Base-by-base conservation (phyloP, 108 stramenopile genomes). In the Skeletonema marinoi region DNA sequence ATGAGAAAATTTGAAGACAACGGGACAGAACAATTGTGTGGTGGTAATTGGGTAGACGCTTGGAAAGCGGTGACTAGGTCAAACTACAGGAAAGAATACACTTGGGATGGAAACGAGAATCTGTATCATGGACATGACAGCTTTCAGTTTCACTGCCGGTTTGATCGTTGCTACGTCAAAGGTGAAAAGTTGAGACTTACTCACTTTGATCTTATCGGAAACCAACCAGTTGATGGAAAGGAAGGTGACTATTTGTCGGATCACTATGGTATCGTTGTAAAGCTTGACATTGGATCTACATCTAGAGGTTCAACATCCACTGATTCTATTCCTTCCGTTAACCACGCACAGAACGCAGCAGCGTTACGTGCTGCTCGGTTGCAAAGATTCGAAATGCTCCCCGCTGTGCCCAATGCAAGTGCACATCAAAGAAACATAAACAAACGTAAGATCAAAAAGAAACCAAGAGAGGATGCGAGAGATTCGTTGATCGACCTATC, bases 91-190 rank as follows among this genome's bases (percentile, higher is more conserved):
- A 54, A 32, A 12, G 51, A 30, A 50, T 74, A 65, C 30, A 74
- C 73, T 21, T 74, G 73, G 73, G 65, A 74, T 25, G 33, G 64
- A 30, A 42, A 46, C 6, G 64, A 51, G 32, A 74, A 74, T 65
- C 9, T 35, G 54, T 74, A 74, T 65, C 73, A 74, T 46, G 71
- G 71, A 7, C 73, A 56, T 7, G 73, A 65, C 14, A 38, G 33
- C 29, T 74, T 74, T 56, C 17, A 54, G 21, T 74, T 74, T 42
- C 54, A 48, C 4, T 56, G 58, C 6, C 41, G 73, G 16, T 74
- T 74, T 65, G 73, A 74, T 74, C 46, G 73, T 16, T 65, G 73
- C 42, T 74, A 74, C 64, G 63, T 42, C 14, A 75, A 65, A 39
- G 65, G 74, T 21, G 56, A 56, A 2, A 59, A 66, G 16, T 9